These are phyloP conservation scores for Trichophaea hybrida DNA, from an alignment of 2,329 filamentous ascomycete genomes.

Conservation along the genomic window DNA sequence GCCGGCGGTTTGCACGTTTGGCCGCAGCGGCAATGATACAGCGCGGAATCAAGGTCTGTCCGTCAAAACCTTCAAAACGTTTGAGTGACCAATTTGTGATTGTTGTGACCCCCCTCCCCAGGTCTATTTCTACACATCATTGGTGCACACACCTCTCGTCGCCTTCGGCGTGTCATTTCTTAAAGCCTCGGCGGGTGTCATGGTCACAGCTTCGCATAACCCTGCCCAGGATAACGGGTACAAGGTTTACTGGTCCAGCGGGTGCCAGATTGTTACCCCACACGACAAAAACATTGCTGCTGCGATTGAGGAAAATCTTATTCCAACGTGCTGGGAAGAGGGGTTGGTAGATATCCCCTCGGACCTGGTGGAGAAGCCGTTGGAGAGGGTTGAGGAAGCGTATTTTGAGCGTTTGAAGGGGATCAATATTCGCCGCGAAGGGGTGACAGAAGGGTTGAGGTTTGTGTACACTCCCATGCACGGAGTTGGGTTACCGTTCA, in stretches of 20 bases:
- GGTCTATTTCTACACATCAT: constrained; percentile 43
- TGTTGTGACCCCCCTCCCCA: background rate
- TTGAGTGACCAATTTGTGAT: background rate
- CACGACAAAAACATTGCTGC: constrained; percentile 45
- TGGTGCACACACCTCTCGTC: constrained; percentile 47
- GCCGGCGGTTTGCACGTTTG: constrained; percentile 45
- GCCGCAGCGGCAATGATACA: constrained; percentile 46
- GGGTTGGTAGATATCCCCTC: constrained; percentile 31
- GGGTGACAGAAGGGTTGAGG: constrained; percentile 7
- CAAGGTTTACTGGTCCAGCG: constrained; percentile 53
- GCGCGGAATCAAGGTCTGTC: constrained; percentile 39
- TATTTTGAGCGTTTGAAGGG: constrained; percentile 29
- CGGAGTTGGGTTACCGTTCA: constrained; percentile 39
- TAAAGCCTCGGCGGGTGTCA: constrained; percentile 44
- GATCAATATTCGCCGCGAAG: background rate
- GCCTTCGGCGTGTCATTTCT: constrained; percentile 45
- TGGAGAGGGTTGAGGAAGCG: constrained; percentile 33
- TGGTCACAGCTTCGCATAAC: constrained; percentile 50
- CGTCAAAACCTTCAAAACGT: background rate
- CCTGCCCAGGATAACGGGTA: constrained; percentile 51
- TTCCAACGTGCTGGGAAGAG: constrained; percentile 37
- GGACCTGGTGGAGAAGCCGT: constrained; percentile 32
- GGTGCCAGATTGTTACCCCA: constrained; percentile 51
- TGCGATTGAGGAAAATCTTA: constrained; percentile 42
- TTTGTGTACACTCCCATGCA: constrained; percentile 46